Evolutionary conservation across 306 rosid species (phyloP), one percentile per base, ranked within the genome.

Genomic region (Oemleria cerasiformis): DNA sequence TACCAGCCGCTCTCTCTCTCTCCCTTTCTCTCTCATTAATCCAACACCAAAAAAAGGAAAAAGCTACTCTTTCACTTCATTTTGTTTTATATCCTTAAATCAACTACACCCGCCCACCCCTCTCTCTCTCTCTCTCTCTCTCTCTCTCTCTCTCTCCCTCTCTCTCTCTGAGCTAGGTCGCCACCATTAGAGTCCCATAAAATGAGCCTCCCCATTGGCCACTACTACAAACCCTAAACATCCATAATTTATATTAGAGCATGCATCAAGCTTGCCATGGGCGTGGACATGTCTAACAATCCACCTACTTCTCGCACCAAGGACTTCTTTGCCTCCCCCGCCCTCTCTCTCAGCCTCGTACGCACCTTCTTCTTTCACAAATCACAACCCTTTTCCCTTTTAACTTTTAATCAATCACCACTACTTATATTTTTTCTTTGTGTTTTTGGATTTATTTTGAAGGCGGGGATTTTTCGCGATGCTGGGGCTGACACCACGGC

Each of bases 31-130:
- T 9, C 62, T 9, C 60, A 68, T 63, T 36, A 74, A 25, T n/a
- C 49, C 63, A 56, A 44, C n/a, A 21, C 50, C 13, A 38, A 68
- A 9, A 53, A 7, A 50, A 10, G 9, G 11, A 49, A 77, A 75
- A 34, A 47, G 36, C 45, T 41, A 7, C 75, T 61, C 58, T 65
- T 42, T 73, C 75, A 64, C 82, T 80, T 81, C 75, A 75, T 79
- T 90, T 94, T 94, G 99, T 91, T 94, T 88, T 90, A 88, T 86
- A 84, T 85, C 88, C 99, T 91, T 87, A 91, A 94, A 91, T 85
- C 85, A 57, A 68, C 43, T 68, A 73, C 68, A 69, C 81, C 75
- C 53, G 63, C 71, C 50, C 36, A 64, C 57, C 67, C 69, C 70
- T 62, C 69, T 39, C 51, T 50, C 53, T 48, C 61, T 71, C 77